phyloP scores from a whole-genome alignment of 805 yeast genomes.

The Sugiyamaella marilandica region DNA sequence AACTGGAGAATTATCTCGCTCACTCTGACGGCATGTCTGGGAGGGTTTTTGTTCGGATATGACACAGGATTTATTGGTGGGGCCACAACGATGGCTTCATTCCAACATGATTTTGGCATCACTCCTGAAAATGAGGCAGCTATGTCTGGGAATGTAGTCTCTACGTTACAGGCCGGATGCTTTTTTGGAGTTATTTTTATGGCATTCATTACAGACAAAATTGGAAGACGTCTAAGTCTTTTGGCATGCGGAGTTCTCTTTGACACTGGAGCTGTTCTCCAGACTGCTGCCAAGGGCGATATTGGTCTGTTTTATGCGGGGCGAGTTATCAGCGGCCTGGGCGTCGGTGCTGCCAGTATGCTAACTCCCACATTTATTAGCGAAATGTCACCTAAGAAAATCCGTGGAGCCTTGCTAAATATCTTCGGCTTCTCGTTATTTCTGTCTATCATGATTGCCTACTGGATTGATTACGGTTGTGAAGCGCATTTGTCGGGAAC shows the following conservation, averaged over 20 bases:
- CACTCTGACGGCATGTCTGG: constrained; percentile 8
- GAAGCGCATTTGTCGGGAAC: constrained; percentile 14
- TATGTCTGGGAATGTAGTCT: constrained; percentile 68
- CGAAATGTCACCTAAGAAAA: constrained; percentile 70
- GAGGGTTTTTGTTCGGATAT: constrained; percentile 12
- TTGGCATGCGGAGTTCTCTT: constrained; percentile 59
- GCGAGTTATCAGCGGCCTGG: constrained; percentile 65
- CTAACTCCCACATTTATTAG: constrained; percentile 73
- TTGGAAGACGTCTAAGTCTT: constrained; percentile 67
- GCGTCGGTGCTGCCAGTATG: constrained; percentile 74
- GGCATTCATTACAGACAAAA: constrained; percentile 60
- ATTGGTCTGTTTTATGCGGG: constrained; percentile 59
- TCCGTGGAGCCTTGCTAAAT: constrained; percentile 58
- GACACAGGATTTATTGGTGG: constrained; percentile 43
- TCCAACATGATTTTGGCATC: constrained; percentile 49
- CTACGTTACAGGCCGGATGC: constrained; percentile 78
- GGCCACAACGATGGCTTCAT: constrained; percentile 69
- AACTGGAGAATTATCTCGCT: constrained; percentile 6
- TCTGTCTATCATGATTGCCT: constrained; percentile 60
- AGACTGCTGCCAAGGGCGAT: constrained; percentile 49
- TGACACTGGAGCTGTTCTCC: constrained; percentile 66
- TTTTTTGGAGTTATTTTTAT: constrained; percentile 51
- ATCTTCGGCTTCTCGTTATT: constrained; percentile 68
- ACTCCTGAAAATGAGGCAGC: constrained; percentile 38
- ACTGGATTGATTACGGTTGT: constrained; percentile 33